Percentiles rank a stretch among this genome's conserved stretches.
Conservation (phyloP, 2,329 filamentous ascomycete species). For the Curvularia verruculosa region DNA sequence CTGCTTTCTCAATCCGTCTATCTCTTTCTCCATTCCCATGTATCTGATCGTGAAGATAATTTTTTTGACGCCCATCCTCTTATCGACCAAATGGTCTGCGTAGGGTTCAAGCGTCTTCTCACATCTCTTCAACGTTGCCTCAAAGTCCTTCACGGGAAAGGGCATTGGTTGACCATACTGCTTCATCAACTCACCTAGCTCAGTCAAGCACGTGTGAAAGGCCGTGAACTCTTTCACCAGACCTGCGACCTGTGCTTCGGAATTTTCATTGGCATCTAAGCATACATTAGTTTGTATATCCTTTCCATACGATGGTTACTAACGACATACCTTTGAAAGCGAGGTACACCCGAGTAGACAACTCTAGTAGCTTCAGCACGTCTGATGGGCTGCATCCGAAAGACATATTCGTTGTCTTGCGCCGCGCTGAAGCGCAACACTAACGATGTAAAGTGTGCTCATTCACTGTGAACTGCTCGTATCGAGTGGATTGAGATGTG, state of each 20-base stretch:
- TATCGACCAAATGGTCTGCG: conserved; percentile 38
- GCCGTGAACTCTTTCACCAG: conserved; percentile 39
- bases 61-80: conserved; percentile 40
- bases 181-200: conserved; percentile 41
- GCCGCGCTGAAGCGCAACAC: conserved; percentile 39
- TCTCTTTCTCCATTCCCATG: conserved; percentile 45
- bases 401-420: conserved; percentile 31
- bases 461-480: conserved; percentile 26
- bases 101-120: conserved; percentile 39
- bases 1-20: conserved; percentile 36
- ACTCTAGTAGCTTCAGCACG: conserved; percentile 40
- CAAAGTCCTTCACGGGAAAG: conserved; percentile 39
- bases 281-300: conserved; percentile 13
- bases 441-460: conserved; percentile 20
- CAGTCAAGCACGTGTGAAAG: conserved; percentile 38
- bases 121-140: conserved; percentile 39
- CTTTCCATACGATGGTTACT: not conserved
- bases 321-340: conserved; percentile 40
- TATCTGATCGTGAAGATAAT: conserved; percentile 40
- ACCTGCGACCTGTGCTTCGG: conserved; percentile 39
- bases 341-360: conserved; percentile 41
- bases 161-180: conserved; percentile 42
- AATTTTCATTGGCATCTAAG: conserved; percentile 44
- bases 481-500: conserved; percentile 18
- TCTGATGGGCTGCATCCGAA: conserved; percentile 42